A percentile compares a stretch with the other conserved stretches of the same genome.
phyloP scores from a whole-genome alignment of 2,329 filamentous ascomycete species.

The Dissoconium aciculare region DNA sequence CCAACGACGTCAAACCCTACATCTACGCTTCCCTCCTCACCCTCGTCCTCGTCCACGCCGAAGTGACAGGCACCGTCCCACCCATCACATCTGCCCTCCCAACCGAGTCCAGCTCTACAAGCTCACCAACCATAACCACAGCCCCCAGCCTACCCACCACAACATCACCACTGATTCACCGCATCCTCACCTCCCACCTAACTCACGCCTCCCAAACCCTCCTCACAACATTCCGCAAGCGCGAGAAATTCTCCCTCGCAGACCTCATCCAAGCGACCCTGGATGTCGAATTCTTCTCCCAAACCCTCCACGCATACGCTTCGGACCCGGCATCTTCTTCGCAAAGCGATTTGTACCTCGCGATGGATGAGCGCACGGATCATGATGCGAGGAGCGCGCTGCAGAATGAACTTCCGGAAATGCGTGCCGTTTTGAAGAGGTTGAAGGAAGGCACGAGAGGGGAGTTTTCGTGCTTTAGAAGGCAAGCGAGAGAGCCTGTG shows the following conservation, averaged over 20 bases:
- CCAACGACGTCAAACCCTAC: conserved; percentile 62
- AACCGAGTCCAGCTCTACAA: conserved; percentile 28
- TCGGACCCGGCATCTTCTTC: conserved; percentile 66
- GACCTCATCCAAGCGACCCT: conserved; percentile 93
- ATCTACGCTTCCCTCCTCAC: conserved; percentile 74
- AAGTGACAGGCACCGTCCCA: conserved; percentile 10
- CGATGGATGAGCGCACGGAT: conserved; percentile 77
- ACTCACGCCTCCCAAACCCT: conserved; percentile 67
- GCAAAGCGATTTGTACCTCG: conserved; percentile 83
- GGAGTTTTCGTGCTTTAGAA: conserved; percentile 51
- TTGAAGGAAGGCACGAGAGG: conserved; percentile 67
- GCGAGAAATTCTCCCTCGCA: conserved; percentile 52
- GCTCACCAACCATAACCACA: background rate
- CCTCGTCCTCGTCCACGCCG: conserved; percentile 77
- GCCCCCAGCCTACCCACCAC: conserved; percentile 26
- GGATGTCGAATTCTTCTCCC: conserved; percentile 91
- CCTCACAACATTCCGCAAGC: conserved; percentile 61
- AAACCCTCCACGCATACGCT: conserved; percentile 81
- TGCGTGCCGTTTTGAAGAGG: conserved; percentile 75
- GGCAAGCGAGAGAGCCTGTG: too few relatives aligned
- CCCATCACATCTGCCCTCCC: conserved; percentile 34
- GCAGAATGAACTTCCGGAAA: conserved; percentile 76
- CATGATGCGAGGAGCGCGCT: conserved; percentile 66
- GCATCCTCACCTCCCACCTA: conserved; percentile 74
- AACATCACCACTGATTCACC: conserved; percentile 56